Conservation (phyloP, 192 early-diverging fungal genomes). For the Coemansia sp. region DNA sequence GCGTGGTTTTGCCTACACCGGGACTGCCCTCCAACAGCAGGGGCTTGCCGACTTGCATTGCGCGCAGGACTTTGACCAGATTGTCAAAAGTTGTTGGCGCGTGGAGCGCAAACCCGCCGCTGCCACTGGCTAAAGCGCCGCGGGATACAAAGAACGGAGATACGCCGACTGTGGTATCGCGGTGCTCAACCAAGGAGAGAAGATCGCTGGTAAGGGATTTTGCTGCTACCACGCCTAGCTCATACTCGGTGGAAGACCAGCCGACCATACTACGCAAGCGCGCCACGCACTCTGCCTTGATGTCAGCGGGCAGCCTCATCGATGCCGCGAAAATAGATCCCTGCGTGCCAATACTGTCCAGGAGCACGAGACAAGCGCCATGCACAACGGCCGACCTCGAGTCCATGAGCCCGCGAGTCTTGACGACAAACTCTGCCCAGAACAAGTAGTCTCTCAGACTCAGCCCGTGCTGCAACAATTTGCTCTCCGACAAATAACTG, state of each 20-base stretch:
- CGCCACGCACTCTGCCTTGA: constrained; percentile 49
- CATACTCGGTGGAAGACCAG: neutral
- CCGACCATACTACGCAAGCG: constrained; percentile 51
- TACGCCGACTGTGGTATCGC: constrained; percentile 63
- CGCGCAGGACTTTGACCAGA: constrained; percentile 79
- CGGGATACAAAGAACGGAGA: constrained; percentile 76
- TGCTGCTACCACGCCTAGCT: constrained; percentile 42
- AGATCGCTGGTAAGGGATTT: neutral
- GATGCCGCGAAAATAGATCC: constrained; percentile 32
- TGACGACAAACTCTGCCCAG: constrained; percentile 86
- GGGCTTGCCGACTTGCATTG: constrained; percentile 89
- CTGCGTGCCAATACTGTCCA: constrained; percentile 92
- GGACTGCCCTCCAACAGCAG: constrained; percentile 96
- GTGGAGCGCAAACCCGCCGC: constrained; percentile 78
- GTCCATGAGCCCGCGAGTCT: constrained; percentile 55
- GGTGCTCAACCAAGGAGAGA: neutral
- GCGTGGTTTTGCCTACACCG: constrained; percentile 94
- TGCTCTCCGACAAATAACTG: constrained; percentile 62
- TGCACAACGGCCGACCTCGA: constrained; percentile 68
- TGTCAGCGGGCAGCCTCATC: constrained; percentile 15
- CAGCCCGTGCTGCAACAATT: constrained; percentile 53
- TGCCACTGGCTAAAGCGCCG: constrained; percentile 12
- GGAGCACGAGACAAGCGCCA: constrained; percentile 86
- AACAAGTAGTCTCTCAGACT: constrained; percentile 90
- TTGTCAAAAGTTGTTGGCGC: constrained; percentile 94